Evolutionary conservation across 768 basidiomycete genomes (phyloP), one percentile per base, ranked within the genome.

Genomic region (Termitomyces sp.): DNA sequence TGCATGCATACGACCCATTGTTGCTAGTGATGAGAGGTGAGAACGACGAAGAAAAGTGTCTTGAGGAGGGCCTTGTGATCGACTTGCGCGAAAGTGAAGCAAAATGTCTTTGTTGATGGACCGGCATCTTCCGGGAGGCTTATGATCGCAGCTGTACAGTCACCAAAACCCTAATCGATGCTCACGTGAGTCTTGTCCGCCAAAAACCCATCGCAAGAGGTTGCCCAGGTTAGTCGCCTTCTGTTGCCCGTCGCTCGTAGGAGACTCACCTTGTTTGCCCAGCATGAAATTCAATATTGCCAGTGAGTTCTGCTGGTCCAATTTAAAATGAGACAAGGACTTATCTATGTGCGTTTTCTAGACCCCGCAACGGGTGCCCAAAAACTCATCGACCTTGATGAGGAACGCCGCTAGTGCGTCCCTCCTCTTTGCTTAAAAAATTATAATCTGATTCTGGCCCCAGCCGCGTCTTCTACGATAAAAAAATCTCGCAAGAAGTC

Each of bases 1-100:
- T 87, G 95, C 95, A 87, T 98, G 96, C 94, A 97, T 95, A 75
- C 95, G 94, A 92, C 90, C 92, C 92, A 94, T 94, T 80, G 69
- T 80, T 74, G 71, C 64, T 79, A 76, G 56, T 61, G 68, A 72
- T 70, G 69, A 38, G 47, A 20, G 52, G 43, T 14, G 52, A 52
- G 51, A 52, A 43, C 51, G 60, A 49, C 15, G 70, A 65, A 63
- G 62, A n/a, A 36, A 17, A 31, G 67, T 66, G 76, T 75, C 76
- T 80, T 78, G 78, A 77, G 67, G 71, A 69, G 66, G 71, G 46
- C 20, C 45, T 31, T 15, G 10, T 43, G n/a, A 45, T 34, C 47
- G 5, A 48, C 34, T 1, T 0, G 4, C 6, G 20, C n/a, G 49
- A 51, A 40, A 40, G 12, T 38, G 38, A 37, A 15, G n/a, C 17